phyloP scores from a whole-genome alignment of 2,329 filamentous ascomycete genomes.

The Elsinoe fawcettii region DNA sequence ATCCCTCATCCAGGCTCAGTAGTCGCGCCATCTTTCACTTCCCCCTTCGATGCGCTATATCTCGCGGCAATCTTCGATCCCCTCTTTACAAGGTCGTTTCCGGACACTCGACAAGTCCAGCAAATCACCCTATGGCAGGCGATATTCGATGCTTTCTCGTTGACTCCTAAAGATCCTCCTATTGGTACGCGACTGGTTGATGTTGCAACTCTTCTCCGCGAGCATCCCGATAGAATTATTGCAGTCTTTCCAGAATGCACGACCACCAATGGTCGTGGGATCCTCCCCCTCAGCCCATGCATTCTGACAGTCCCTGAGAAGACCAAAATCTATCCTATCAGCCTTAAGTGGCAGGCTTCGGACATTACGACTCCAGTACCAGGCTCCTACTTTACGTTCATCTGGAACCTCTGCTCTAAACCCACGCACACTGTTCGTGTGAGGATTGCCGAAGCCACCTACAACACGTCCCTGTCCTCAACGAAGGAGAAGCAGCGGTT shows the following conservation, averaged over 20 bases:
- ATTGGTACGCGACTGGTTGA: conserved; percentile 7
- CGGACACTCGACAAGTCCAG: conserved; percentile 61
- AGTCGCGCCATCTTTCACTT: conserved; percentile 86
- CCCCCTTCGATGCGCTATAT: conserved; percentile 86
- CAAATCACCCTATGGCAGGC: conserved; percentile 70
- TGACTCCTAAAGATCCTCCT: conserved; percentile 40
- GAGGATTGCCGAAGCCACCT: conserved; percentile 71
- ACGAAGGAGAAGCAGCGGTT: conserved; percentile 23
- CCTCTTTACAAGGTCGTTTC: conserved; percentile 82
- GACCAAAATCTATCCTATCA: conserved; percentile 81
- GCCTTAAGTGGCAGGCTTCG: conserved; percentile 76
- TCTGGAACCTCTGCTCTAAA: conserved; percentile 78
- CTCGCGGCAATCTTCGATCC: conserved; percentile 94
- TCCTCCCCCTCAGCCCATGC: conserved; percentile 73
- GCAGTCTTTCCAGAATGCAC: conserved; percentile 90
- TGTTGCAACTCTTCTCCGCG: conserved; percentile 44
- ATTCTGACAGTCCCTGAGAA: conserved; percentile 59
- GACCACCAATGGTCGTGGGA: conserved; percentile 86
- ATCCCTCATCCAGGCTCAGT: conserved; percentile 73
- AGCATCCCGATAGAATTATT: conserved; percentile 67
- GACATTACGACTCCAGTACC: conserved; percentile 90
- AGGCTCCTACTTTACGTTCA: conserved; percentile 60
- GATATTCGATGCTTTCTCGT: conserved; percentile 62
- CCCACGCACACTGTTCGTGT: conserved; percentile 87
- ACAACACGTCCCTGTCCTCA: conserved; percentile 29